Percentiles rank a stretch among this genome's conserved stretches.
Conservation (phyloP, 73 alveolate genomes). For the Diophrys sp. region DNA sequence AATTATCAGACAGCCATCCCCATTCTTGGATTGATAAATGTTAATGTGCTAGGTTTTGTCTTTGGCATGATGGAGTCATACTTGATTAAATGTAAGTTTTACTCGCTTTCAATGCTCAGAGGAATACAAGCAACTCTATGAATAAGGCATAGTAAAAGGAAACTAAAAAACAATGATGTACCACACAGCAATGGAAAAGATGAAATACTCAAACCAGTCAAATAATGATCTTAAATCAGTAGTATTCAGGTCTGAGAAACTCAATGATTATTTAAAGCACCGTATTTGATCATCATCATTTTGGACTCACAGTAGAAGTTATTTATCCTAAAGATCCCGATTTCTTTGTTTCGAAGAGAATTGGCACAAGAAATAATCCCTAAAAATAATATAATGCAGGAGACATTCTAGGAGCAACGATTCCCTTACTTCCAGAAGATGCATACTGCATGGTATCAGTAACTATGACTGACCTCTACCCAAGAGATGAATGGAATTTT, state of each 20-base stretch:
- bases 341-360: neutral
- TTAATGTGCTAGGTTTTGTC: neutral
- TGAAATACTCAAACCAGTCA: neutral
- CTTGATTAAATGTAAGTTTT: neutral
- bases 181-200: neutral
- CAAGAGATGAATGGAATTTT: constrained; percentile 75
- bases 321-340: neutral
- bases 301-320: neutral
- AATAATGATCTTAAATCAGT: neutral
- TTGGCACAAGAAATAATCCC: neutral
- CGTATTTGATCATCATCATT: neutral
- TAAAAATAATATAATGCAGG: neutral
- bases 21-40: neutral
- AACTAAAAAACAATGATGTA: neutral
- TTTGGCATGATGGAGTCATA: neutral
- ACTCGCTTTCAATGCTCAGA: neutral
- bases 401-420: neutral
- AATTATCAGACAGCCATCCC: neutral
- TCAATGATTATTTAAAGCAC: neutral
- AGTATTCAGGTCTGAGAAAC: neutral
- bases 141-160: neutral
- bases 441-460: constrained; percentile 81
- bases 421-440: constrained; percentile 66
- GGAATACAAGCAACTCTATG: neutral
- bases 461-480: constrained; percentile 81